These are phyloP conservation scores for Suhomyces ambrosiae DNA, from an alignment of 1,139 yeast species.

Conservation along the genomic window DNA sequence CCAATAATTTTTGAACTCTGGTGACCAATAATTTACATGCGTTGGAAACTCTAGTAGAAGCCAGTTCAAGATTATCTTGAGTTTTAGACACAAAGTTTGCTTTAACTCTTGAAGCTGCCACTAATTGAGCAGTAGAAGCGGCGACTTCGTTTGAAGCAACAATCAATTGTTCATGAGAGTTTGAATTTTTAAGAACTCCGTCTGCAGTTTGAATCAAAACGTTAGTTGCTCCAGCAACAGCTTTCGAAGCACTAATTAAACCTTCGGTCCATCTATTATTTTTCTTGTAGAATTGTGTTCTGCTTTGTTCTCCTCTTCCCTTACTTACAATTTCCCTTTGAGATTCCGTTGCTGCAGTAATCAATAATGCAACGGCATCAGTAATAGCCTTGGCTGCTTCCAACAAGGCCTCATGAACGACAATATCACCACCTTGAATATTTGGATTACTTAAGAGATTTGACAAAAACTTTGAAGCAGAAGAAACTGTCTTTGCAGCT, in stretches of 20 bases:
- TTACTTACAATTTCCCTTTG: constrained; percentile 80
- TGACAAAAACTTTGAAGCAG: constrained; percentile 64
- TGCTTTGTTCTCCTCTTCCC: constrained; percentile 66
- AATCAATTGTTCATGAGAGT: constrained; percentile 79
- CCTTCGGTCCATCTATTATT: constrained; percentile 96
- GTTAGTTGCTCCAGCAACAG: constrained; percentile 84
- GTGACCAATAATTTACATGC: constrained; percentile 76
- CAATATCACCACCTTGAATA: constrained; percentile 60
- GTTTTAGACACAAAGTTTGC: constrained; percentile 76
- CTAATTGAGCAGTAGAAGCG: constrained; percentile 90
- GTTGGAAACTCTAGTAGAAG: constrained; percentile 66
- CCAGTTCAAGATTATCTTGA: constrained; percentile 72
- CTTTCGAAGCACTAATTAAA: constrained; percentile 84
- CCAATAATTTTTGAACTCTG: constrained; percentile 65
- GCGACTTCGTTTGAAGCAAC: constrained; percentile 93
- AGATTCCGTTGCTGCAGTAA: constrained; percentile 77
- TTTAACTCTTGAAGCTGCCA: constrained; percentile 89
- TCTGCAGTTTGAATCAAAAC: constrained; percentile 82
- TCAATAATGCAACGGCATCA: constrained; percentile 71
- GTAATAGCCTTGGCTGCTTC: constrained; percentile 83
- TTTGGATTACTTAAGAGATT: constrained; percentile 57
- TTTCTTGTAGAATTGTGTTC: constrained; percentile 81
- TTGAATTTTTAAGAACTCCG: constrained; percentile 66
- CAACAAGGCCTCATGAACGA: constrained; percentile 76
- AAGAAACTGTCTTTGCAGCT: constrained; percentile 69